phyloP scores from a whole-genome alignment of 768 basidiomycete species.

The Mycena latifolia region DNA sequence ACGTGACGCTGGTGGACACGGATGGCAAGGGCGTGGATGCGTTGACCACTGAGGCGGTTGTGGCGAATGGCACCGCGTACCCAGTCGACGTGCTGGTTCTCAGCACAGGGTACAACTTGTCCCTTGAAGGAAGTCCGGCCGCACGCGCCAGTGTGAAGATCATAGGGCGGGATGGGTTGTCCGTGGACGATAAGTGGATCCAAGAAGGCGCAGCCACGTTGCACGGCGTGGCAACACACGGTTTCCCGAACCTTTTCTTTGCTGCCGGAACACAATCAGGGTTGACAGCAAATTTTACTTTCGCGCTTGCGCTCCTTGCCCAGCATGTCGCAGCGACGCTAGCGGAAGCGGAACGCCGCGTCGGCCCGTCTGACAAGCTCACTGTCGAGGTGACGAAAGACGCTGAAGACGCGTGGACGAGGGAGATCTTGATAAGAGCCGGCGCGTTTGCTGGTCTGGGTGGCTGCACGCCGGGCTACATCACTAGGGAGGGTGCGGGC shows the following conservation, averaged over 20 bases:
- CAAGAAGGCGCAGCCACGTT: constrained; percentile 20
- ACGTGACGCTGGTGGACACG: constrained; percentile 36
- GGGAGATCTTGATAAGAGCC: constrained; percentile 13
- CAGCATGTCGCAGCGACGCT: constrained; percentile 16
- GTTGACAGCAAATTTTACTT: constrained; percentile 24
- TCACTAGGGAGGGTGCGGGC: constrained; percentile 16
- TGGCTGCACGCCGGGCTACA: constrained; percentile 30
- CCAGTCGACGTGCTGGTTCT: constrained; percentile 30
- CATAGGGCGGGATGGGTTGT: constrained; percentile 17
- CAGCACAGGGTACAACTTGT: constrained; percentile 11
- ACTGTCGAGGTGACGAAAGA: constrained; percentile 23
- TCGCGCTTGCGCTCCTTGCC: constrained; percentile 3
- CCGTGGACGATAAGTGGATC: constrained; percentile 28
- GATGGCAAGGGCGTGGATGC: constrained; percentile 32
- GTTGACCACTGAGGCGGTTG: constrained; percentile 3
- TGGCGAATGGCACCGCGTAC: constrained; percentile 22
- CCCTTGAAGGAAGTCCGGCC: not conserved
- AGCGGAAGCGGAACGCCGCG: constrained; percentile 2
- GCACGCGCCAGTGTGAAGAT: not conserved
- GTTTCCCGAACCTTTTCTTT: constrained; percentile 37
- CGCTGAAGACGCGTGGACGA: constrained; percentile 18
- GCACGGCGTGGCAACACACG: constrained; percentile 30
- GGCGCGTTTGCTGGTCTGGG: constrained; percentile 13
- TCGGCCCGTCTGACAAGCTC: not conserved
- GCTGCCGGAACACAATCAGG: constrained; percentile 10